These are phyloP conservation scores for Uronychia setigera DNA, from an alignment of 73 alveolate genomes.

Conservation along the genomic window DNA sequence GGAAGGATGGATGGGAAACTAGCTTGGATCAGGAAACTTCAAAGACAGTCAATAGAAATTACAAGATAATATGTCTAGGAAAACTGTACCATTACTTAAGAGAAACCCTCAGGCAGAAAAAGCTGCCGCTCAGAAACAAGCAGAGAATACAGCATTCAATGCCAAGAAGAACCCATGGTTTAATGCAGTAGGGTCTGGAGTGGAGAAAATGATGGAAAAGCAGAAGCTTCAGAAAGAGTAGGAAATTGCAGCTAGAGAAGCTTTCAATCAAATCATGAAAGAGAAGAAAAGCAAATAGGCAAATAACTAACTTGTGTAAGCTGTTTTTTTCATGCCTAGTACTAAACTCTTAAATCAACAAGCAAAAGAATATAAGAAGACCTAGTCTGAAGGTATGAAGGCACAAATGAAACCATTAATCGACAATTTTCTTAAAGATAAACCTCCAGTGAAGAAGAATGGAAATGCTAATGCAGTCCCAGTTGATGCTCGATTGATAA, in stretches of 20 bases:
- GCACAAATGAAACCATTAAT: neutral
- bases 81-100: neutral
- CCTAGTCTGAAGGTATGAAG: neutral
- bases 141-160: neutral
- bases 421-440: neutral
- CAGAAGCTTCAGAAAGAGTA: neutral
- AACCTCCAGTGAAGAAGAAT: neutral
- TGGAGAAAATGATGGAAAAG: neutral
- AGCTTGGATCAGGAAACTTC: neutral
- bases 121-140: neutral
- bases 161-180: neutral
- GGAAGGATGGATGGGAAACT: neutral
- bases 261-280: neutral
- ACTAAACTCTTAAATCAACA: neutral
- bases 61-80: neutral
- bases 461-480: constrained; percentile 9
- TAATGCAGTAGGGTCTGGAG: neutral
- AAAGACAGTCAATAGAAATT: too few species aligned
- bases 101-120: neutral
- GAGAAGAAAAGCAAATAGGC: neutral
- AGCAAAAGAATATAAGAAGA: neutral
- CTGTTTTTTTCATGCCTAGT: neutral
- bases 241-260: neutral
- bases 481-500: constrained; percentile 22
- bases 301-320: neutral